A percentile compares a stretch with the other conserved stretches of the same genome.
Conservation (phyloP, 441 rosid species). For the Omphalea diandra region DNA sequence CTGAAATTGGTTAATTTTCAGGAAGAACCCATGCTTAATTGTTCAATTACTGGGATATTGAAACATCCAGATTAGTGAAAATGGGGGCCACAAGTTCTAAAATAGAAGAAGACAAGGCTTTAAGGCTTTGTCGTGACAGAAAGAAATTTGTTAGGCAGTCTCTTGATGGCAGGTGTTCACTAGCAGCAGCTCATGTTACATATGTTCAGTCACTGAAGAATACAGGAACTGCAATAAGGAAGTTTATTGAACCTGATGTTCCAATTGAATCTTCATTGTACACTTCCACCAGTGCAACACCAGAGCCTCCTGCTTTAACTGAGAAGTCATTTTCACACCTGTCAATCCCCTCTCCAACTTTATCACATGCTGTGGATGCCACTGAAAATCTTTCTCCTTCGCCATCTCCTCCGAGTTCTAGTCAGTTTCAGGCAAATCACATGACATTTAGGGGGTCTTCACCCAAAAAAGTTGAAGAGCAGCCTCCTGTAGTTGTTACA, state of each 20-base stretch:
- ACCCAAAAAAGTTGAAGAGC: constrained; percentile 69
- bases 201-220: constrained; percentile 74
- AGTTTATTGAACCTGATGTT: constrained; percentile 75
- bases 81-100: constrained; percentile 85
- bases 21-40: constrained; percentile 28
- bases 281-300: constrained; percentile 78
- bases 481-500: constrained; percentile 48
- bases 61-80: constrained; percentile 16
- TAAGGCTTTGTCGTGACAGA: constrained; percentile 86
- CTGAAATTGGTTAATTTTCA: constrained; percentile 25
- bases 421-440: constrained; percentile 56
- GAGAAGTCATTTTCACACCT: constrained; percentile 71
- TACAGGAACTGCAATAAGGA: constrained; percentile 69
- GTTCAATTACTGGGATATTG: constrained; percentile 15
- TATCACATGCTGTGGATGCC: constrained; percentile 51
- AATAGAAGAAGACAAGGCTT: constrained; percentile 79
- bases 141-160: constrained; percentile 86
- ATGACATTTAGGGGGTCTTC: constrained; percentile 67
- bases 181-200: constrained; percentile 77
- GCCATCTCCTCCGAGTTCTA: constrained; percentile 56
- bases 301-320: constrained; percentile 58
- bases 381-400: constrained; percentile 59
- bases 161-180: constrained; percentile 88
- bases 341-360: constrained; percentile 63
- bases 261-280: constrained; percentile 66